These are phyloP conservation scores for Pseudonitzschia multiseries DNA, from an alignment of 108 stramenopile genomes.

Conservation along the genomic window DNA sequence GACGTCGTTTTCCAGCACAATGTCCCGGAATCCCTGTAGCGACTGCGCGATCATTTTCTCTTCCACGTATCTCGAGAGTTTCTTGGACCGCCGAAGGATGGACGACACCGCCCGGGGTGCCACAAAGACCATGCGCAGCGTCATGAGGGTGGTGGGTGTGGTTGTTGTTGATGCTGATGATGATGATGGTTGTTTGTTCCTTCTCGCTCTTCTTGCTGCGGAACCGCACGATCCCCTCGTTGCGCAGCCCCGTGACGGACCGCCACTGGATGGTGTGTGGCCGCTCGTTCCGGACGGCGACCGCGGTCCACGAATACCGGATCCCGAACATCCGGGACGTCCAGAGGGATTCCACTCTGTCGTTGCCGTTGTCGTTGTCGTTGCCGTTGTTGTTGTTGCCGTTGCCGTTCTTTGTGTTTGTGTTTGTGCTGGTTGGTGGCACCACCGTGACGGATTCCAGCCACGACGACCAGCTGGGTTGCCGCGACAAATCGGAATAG, in stretches of 20 bases:
- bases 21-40: constrained; percentile 63
- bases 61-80: constrained; percentile 54
- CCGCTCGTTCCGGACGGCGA: constrained; percentile 43
- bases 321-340: constrained; percentile 64
- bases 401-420: constrained; percentile 29
- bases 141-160: constrained; percentile 47
- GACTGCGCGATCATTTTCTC: constrained; percentile 60
- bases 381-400: background rate
- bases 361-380: background rate
- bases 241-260: constrained; percentile 67
- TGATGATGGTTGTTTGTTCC: background rate
- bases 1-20: constrained; percentile 52
- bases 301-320: constrained; percentile 66
- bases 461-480: constrained; percentile 77
- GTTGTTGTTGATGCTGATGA: too few species aligned
- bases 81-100: constrained; percentile 51
- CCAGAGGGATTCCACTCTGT: constrained; percentile 54
- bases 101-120: constrained; percentile 55
- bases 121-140: constrained; percentile 56
- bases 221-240: constrained; percentile 61
- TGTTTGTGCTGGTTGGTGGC: too few species aligned
- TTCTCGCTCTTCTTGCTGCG: background rate
- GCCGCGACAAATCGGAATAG: constrained; percentile 74
- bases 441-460: constrained; percentile 64
- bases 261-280: constrained; percentile 73